Evolutionary conservation across 2,329 filamentous ascomycete species (phyloP), one percentile per base, ranked within the genome.

Genomic region (Diplodia intermedia): DNA sequence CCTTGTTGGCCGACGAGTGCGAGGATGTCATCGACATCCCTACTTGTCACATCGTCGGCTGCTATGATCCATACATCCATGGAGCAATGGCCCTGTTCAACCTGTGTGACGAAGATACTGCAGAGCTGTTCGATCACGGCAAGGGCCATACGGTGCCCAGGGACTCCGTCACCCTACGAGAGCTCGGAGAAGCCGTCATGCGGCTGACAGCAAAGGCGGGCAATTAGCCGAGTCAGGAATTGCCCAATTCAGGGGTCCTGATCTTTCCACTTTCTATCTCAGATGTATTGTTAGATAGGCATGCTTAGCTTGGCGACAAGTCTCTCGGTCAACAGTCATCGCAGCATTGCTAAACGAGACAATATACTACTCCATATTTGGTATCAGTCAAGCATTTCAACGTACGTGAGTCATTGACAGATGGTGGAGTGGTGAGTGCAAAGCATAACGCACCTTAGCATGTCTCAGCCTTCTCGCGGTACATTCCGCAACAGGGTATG

Each of bases 51-150:
- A 76, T 68, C 23, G 69, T 81, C 3, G 80, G 80, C 3, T 77
- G 74, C 6, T 72, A 74, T 3, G 88, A 90, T 71, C 88, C 87
- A 0, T 90, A 89, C 71, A 81, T 89, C 2, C 81, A 87, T 40
- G 87, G 88, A 0, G 85, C 86, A 2, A 82, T 89, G 79, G 86
- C 87, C 0, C 80, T 90, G 3, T 89, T 85, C 77, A 87, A 88
- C 71, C 82, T 88, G 29, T 90, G 87, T 70, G 85, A 89, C 56
- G 83, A 82, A 0, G 87, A 89, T 68, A 84, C 79, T 1, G 87
- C 87, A 0, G 81, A 83, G 40, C 80, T 90, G n/a, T 89, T 89
- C 69, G 88, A 90, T 71, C 87, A 89, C 70, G 88, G 86, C 4
- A 89, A 89, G 72, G 88, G 88, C 0, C 88, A 90, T 73, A 89